phyloP scores from a whole-genome alignment of 2,329 filamentous ascomycete genomes.

The Iodosphaeria phyllophila region DNA sequence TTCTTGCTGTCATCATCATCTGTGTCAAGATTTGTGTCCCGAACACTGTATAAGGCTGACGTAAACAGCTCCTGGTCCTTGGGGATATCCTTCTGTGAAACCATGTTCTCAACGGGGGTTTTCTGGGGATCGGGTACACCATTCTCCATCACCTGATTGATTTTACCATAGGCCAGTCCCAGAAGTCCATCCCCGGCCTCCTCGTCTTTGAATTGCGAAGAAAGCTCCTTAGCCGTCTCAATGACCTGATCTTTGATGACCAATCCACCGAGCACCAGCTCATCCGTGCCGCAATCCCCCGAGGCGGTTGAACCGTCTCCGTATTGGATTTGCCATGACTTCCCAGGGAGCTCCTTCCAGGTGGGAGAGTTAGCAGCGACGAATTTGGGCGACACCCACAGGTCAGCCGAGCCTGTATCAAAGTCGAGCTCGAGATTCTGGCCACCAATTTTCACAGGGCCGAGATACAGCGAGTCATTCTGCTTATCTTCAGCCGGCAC shows the following conservation, averaged over 20 bases:
- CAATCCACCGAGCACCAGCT: slow-evolving; percentile 41
- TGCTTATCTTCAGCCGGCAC: slow-evolving; percentile 45
- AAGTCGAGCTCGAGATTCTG: slow-evolving; percentile 47
- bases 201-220: slow-evolving; percentile 34
- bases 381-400: slow-evolving; percentile 45
- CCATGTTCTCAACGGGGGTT: slow-evolving; percentile 54
- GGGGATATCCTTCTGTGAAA: slow-evolving; percentile 25
- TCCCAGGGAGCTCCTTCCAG: slow-evolving; percentile 27
- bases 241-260: slow-evolving; percentile 41
- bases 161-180: slow-evolving; percentile 43
- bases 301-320: slow-evolving; percentile 50
- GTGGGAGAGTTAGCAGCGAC: slow-evolving; percentile 47
- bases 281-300: slow-evolving; percentile 45
- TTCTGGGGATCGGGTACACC: slow-evolving; percentile 26
- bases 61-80: slow-evolving; percentile 40
- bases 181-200: slow-evolving; percentile 44
- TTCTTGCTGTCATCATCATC: too few relatives aligned
- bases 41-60: slow-evolving; percentile 37
- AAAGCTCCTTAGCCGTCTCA: slow-evolving; percentile 42
- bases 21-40: slow-evolving; percentile 26
- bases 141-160: slow-evolving; percentile 36
- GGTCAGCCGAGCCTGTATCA: slow-evolving; percentile 52
- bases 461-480: slow-evolving; percentile 48
- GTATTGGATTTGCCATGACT: slow-evolving; percentile 47
- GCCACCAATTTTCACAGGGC: slow-evolving; percentile 40